phyloP scores from a whole-genome alignment of 192 early-diverging fungal species.

The Umbelopsis vinacea region DNA sequence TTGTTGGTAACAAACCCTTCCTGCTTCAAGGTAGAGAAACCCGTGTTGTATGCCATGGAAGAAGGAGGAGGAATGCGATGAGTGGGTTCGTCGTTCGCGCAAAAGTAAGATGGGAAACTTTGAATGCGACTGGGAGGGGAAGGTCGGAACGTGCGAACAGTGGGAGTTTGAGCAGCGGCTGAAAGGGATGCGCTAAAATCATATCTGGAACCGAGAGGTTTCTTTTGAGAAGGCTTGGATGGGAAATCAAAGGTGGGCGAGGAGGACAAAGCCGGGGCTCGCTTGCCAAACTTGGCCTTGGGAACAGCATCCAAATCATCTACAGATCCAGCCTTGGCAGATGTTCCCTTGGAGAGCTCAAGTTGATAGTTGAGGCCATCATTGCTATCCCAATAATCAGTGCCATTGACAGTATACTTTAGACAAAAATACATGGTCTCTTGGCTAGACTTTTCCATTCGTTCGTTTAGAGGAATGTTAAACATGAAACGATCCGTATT shows the following conservation, averaged over 20 bases:
- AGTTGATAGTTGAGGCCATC: conserved; percentile 80
- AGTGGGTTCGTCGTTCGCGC: neutral
- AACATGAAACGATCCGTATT: conserved; percentile 68
- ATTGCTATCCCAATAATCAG: conserved; percentile 94
- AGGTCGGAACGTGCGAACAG: neutral
- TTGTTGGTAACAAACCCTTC: conserved; percentile 16
- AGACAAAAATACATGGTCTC: conserved; percentile 66
- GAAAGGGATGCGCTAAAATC: conserved; percentile 40
- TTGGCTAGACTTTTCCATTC: conserved; percentile 40
- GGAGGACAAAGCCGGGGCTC: neutral
- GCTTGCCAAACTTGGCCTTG: neutral
- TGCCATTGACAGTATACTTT: conserved; percentile 68
- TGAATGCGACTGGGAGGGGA: neutral
- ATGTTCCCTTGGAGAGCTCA: conserved; percentile 32
- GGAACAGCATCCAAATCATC: neutral
- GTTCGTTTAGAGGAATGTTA: conserved; percentile 42
- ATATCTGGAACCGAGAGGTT: conserved; percentile 30
- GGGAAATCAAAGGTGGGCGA: conserved; percentile 7
- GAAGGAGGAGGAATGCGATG: neutral
- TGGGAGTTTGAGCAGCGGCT: neutral
- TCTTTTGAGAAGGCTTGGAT: conserved; percentile 3
- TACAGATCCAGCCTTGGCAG: neutral
- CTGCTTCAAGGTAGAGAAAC: conserved; percentile 12
- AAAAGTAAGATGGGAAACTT: conserved; percentile 17
- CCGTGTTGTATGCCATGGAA: neutral